phyloP scores from a whole-genome alignment of 169 alveolate genomes.

The Plasmodium vivax region DNA sequence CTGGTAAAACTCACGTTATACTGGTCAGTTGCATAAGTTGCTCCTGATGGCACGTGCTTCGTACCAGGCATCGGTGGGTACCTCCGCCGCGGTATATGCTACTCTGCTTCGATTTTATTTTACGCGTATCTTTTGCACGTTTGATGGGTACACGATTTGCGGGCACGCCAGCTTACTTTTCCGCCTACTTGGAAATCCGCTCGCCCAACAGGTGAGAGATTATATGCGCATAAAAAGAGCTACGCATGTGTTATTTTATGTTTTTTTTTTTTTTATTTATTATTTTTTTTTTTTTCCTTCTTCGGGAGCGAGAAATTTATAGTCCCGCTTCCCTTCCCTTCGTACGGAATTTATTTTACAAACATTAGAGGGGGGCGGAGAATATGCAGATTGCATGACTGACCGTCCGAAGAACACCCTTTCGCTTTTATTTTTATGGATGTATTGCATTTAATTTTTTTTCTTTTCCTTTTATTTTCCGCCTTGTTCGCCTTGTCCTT shows the following conservation, averaged over 20 bases:
- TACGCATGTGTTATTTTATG: not conserved
- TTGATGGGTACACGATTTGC: not conserved
- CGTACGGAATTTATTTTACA: not conserved
- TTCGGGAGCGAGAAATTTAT: not conserved
- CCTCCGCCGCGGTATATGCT: not conserved
- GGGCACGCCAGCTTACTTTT: not conserved
- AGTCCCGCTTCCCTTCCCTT: not conserved
- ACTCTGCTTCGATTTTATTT: not conserved
- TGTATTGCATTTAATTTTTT: not conserved
- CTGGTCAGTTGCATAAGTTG: not conserved
- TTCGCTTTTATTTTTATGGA: not conserved
- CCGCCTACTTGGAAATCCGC: not conserved
- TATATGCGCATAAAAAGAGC: not conserved
- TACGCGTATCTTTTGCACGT: not conserved
- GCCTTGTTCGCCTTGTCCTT: not conserved
- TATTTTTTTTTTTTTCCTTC: too few species aligned
- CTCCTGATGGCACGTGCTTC: not conserved
- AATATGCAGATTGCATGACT: not conserved
- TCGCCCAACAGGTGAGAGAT: not conserved
- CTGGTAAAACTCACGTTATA: not conserved
- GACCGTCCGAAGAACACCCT: not conserved
- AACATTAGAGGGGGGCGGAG: not conserved
- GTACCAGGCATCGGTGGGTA: not conserved
- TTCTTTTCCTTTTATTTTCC: not conserved
- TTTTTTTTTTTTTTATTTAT: too few species aligned